phyloP scores from a whole-genome alignment of 1,284 basidiomycete genomes.

The Ustilago cynodontis region DNA sequence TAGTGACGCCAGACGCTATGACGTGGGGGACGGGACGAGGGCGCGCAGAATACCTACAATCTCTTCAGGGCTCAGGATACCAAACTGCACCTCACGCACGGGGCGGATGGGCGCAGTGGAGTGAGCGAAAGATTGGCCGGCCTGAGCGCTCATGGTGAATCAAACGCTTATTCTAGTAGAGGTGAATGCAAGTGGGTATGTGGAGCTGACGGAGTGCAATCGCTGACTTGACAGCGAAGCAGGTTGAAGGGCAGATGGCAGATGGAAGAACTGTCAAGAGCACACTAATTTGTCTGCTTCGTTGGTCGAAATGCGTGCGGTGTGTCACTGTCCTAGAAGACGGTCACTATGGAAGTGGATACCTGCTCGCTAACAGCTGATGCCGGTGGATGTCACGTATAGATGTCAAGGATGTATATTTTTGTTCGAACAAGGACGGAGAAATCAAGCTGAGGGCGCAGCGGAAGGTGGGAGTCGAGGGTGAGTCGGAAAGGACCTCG shows the following conservation, averaged over 20 bases:
- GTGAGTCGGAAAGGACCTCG: slow-evolving; percentile 2
- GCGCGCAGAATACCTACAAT: slow-evolving; percentile 73
- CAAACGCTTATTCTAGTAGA: not conserved
- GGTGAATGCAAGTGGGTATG: not conserved
- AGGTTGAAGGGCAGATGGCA: not conserved
- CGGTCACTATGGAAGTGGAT: not conserved
- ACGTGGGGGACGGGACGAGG: slow-evolving; percentile 7
- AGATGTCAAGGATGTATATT: no score
- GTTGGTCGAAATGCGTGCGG: not conserved
- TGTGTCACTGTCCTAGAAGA: not conserved
- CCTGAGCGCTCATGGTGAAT: slow-evolving; percentile 51
- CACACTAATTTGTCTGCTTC: not conserved
- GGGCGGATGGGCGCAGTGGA: slow-evolving; percentile 85
- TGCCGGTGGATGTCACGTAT: not conserved
- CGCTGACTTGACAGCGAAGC: not conserved
- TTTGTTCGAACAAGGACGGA: slow-evolving; percentile 3
- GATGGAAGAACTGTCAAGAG: not conserved
- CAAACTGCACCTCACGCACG: slow-evolving; percentile 98
- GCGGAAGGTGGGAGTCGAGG: not conserved
- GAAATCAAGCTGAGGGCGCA: not conserved
- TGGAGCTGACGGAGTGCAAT: not conserved
- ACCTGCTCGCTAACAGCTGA: not conserved
- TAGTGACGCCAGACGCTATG: not conserved
- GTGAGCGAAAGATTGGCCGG: slow-evolving; percentile 74
- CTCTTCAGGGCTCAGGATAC: slow-evolving; percentile 99